A percentile compares a stretch with the other conserved stretches of the same genome.
Evolutionary conservation across 2,329 filamentous ascomycete genomes (phyloP).

Genomic region (Monosporascus sp.): DNA sequence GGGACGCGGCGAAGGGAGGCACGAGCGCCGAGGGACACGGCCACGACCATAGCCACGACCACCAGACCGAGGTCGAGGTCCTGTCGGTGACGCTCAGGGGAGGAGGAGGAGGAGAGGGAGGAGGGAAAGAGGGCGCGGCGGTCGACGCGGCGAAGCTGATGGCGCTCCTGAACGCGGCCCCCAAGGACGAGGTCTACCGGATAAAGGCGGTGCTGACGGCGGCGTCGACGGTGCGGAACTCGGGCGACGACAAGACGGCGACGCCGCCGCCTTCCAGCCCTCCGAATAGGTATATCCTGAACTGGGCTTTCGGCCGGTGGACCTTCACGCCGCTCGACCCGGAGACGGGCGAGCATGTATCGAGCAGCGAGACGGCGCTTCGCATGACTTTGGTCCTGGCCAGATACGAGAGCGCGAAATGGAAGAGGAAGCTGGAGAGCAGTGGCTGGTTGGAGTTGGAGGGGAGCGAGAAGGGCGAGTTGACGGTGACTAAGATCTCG

Average conservation of each 20-base stretch:
- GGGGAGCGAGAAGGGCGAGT: slow-evolving; percentile 38
- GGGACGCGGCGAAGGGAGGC: slow-evolving; percentile 28
- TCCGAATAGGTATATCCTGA: slow-evolving; percentile 71
- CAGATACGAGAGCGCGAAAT: slow-evolving; percentile 68
- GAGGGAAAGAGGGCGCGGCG: slow-evolving; percentile 32
- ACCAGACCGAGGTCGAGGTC: slow-evolving; percentile 90
- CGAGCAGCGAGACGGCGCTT: slow-evolving; percentile 51
- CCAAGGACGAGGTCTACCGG: slow-evolving; percentile 91
- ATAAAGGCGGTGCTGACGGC: slow-evolving; percentile 71
- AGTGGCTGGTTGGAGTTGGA: slow-evolving; percentile 50
- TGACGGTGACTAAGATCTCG: slow-evolving; percentile 47
- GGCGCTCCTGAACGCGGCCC: slow-evolving; percentile 63
- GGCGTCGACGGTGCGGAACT: slow-evolving; percentile 40
- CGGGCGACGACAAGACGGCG: slow-evolving; percentile 41
- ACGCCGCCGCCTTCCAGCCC: slow-evolving; percentile 24
- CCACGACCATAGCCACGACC: slow-evolving; percentile 42
- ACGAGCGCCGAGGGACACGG: slow-evolving; percentile 33
- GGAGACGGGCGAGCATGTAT: slow-evolving; percentile 42
- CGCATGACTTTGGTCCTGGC: slow-evolving; percentile 74
- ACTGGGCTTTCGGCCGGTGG: slow-evolving; percentile 98
- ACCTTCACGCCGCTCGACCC: slow-evolving; percentile 66
- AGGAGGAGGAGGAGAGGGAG: slow-evolving; percentile 31
- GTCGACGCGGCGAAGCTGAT: slow-evolving; percentile 60
- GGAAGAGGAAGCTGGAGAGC: slow-evolving; percentile 67
- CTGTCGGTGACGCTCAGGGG: slow-evolving; percentile 69